Evolutionary conservation across 2,329 filamentous ascomycete species (phyloP), one percentile per base, ranked within the genome.

Genomic region (Taxawa tesnikishii): DNA sequence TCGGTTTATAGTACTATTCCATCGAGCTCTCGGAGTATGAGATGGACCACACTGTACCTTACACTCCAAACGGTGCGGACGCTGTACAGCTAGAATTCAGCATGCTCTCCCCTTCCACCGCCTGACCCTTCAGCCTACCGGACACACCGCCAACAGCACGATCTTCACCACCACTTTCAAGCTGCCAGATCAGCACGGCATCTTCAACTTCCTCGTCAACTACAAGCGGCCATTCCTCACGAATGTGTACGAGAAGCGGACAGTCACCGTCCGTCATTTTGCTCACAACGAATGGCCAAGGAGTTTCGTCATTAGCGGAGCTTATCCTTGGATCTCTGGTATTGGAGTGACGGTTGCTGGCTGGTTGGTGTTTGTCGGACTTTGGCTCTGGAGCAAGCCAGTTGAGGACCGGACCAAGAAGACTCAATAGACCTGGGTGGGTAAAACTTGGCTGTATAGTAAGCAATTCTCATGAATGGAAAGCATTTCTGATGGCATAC

Each of bases 51-150:
- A 92, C 78, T 65, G 60, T 65, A 5, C 81, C 87, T 28, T 94
- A 85, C 60, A 65, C 64, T 25, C 65, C 81, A 13, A 76, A 83
- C 14, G 51, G 67, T 6, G 67, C 61, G 40, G 90, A 98, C 54
- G 68, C 66, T 16, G 54, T 98, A 19, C 90, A 98, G 59, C 82
- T 98, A 40, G 90, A 98, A 59, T 94, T 96, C 67, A 87, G 78
- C 63, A 98, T 96, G 90, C 79, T 98, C 28, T 94, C 88, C 2
- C 88, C 90, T 96, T 94, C 74, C 80, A 94, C 63, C 87, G 90
- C 26, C 70, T 96, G 19, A 67, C 75, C 38, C 75, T 98, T 18
- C 48, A 62, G 6, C 70, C 73, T 0, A 55, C 65, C 7, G 57
- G 60, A 18, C 66, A 65, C 15, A 79, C 75, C 2, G 58, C 67